Base-by-base conservation (phyloP, 192 early-diverging fungal species). In the Coemansia sp. region DNA sequence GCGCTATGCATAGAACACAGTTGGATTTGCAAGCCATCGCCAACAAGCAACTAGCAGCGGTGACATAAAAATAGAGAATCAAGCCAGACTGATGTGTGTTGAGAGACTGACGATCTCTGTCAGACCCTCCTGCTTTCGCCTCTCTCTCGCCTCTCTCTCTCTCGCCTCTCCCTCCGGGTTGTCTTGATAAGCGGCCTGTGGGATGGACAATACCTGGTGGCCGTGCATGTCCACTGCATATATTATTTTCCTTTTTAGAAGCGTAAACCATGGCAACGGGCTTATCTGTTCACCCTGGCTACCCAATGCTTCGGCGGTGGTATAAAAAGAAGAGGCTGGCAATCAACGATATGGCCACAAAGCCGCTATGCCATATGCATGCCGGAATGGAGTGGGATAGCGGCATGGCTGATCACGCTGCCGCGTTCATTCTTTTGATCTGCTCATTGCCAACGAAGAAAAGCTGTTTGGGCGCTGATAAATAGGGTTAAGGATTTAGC, bases 161-260 rank as follows among this genome's bases (percentile, higher is more conserved):
- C 24, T 51, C 48, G 26, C 26, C 10, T 24, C 23, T 24, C 46
- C 24, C 46, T 4, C 43, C 20, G n/a, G n/a, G 43, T 18, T 20
- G n/a, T 45, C n/a, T n/a, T 45, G n/a, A 8, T 45, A 45, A 9
- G 43, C 7, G 43, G 9, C 43, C 48, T 33, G 51, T 33, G 26
- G 4, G 51, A 55, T 28, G 24, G 51, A 31, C 51, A 55, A 31
- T 55, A 26, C 28, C 51, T 55, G 51, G 28, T 5, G 28, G 7
- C 24, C 51, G 23, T 28, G 51, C 51, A 55, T 55, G 9, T 55
- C 51, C 51, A 26, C 51, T 28, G 51, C 51, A 55, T 55, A 55
- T 7, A 55, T 28, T 55, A 28, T 7, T 16, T 26, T 14, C 14
- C 24, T 4, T 55, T 6, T 33, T 33, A 14, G 9, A 6, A 6